Percentiles rank a stretch among this genome's conserved stretches.
Conservation (phyloP, 2,329 filamentous ascomycete genomes). For the Cladophialophora chaetospira region DNA sequence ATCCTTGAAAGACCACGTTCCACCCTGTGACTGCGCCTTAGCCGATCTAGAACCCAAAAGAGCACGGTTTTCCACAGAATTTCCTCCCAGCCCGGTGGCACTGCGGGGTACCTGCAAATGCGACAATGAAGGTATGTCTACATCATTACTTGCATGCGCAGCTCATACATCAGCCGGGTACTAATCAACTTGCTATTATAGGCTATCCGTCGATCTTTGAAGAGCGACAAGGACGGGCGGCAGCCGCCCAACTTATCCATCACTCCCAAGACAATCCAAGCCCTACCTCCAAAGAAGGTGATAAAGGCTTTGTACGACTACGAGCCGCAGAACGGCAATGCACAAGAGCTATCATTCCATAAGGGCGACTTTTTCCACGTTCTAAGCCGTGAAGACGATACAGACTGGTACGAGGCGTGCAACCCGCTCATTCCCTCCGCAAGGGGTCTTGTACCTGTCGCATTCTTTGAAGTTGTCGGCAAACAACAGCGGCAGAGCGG, state of each 20-base stretch:
- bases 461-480: slow-evolving; percentile 88
- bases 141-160: background rate
- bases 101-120: slow-evolving; percentile 28
- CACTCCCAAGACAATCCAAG: slow-evolving; percentile 81
- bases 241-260: slow-evolving; percentile 67
- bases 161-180: background rate
- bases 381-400: slow-evolving; percentile 90
- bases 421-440: slow-evolving; percentile 87
- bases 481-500: slow-evolving; percentile 89
- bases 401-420: slow-evolving; percentile 97
- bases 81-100: slow-evolving; percentile 11
- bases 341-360: slow-evolving; percentile 83
- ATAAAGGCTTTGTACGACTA: slow-evolving; percentile 97
- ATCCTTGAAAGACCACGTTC: slow-evolving; percentile 21
- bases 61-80: slow-evolving; percentile 6
- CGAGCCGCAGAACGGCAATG: slow-evolving; percentile 66
- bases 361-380: slow-evolving; percentile 98
- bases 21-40: slow-evolving; percentile 26
- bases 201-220: slow-evolving; percentile 85
- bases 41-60: slow-evolving; percentile 23
- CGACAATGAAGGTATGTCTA: slow-evolving; percentile 31
- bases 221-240: slow-evolving; percentile 76
- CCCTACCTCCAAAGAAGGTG: slow-evolving; percentile 94
- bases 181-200: slow-evolving; percentile 41
- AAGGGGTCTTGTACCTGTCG: slow-evolving; percentile 87